Evolutionary conservation across 2,329 filamentous ascomycete species (phyloP), one percentile per base, ranked within the genome.

Genomic region (Paraphoma chrysanthemicola): DNA sequence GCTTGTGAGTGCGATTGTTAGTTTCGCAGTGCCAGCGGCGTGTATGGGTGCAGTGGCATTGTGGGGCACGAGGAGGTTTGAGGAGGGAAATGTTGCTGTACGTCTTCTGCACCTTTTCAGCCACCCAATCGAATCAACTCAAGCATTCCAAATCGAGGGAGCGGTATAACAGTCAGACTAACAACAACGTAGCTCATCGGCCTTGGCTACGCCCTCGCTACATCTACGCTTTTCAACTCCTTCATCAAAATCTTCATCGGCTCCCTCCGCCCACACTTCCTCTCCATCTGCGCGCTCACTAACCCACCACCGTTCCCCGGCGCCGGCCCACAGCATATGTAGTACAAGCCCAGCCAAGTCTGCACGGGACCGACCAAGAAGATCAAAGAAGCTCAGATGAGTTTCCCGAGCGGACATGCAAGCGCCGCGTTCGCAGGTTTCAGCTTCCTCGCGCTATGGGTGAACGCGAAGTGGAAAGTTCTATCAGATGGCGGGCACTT

Each of bases 1-100:
- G 62, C 86, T 84, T 81, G 78, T 83, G 1, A 88, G 88, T 6
- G 88, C 88, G 0, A 71, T 90, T 12, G 78, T 91, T 1, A 86
- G 84, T 7, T 79, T 84, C n/a, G 66, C 88, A 0, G 76, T 90
- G 10, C 89, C 90, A 4, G 86, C 90, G 60, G 69, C 80, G 51
- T 71, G 88, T 66, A 84, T 92, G 66, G 76, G 88, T 0, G 54
- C 85, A n/a, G 83, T 88, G 75, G 87, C 90, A 68, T 80, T 67
- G 8, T 67, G 90, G 63, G 83, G 85, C 41, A 79, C 90, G 16
- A 64, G 74, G 38, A 68, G 67, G 16, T 79, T 78, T 49, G 73
- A 67, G 68, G 76, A 78, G 49, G 78, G 83, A 60, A 90, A 91
- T 77, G 90, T 90, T 67, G 88, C 84, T 39, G 79, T 73, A 53